Evolutionary conservation across 306 rosid genomes (phyloP).

Genomic region (Sphenostylis stenocarpa): DNA sequence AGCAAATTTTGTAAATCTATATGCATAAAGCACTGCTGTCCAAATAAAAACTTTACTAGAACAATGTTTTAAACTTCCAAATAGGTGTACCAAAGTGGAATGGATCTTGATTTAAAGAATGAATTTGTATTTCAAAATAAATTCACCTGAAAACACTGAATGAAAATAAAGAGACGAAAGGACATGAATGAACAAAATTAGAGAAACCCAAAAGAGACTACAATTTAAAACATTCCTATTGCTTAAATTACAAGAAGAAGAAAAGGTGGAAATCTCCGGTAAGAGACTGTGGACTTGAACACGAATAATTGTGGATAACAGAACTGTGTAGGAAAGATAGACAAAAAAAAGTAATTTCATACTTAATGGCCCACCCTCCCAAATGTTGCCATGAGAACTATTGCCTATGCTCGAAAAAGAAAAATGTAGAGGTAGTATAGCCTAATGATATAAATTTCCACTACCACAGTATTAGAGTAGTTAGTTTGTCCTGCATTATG

Average conservation of each 20-base stretch:
- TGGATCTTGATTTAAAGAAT: not conserved
- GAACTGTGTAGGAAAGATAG: not conserved
- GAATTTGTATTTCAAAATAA: not conserved
- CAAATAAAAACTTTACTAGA: not conserved
- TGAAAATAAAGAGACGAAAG: not conserved
- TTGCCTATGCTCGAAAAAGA: not conserved
- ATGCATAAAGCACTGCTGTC: not conserved
- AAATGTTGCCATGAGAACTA: not conserved
- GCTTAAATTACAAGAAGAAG: not conserved
- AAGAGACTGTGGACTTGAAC: not conserved
- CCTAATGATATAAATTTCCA: not conserved
- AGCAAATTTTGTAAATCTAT: not conserved
- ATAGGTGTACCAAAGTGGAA: not conserved
- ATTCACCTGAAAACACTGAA: not conserved
- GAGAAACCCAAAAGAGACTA: not conserved
- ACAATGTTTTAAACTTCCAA: not conserved
- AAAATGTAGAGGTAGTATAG: not conserved
- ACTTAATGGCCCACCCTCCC: not conserved
- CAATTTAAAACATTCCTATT: not conserved
- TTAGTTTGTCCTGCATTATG: not conserved
- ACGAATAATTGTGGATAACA: not conserved
- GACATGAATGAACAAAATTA: not conserved
- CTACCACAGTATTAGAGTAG: not conserved
- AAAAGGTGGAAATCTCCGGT: not conserved
- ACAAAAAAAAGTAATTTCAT: not conserved